Percentiles rank a stretch among this genome's conserved stretches.
These are phyloP conservation scores for Linum lewisii DNA, from an alignment of 345 rosid species.

Conservation along the genomic window DNA sequence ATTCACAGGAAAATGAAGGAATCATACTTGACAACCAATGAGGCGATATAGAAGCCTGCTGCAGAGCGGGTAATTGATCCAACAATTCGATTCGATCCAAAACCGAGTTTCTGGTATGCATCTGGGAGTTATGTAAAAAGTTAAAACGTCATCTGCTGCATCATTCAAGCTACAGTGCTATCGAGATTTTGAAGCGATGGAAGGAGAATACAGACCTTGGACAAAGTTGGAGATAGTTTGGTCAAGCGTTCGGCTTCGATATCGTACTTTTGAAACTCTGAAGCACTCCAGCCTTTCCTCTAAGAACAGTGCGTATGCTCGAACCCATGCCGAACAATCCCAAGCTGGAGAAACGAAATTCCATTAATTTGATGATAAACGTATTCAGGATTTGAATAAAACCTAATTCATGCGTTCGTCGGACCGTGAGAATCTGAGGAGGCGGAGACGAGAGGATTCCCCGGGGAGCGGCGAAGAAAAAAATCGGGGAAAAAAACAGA, in stretches of 20 bases:
- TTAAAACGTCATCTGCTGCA: too few species aligned
- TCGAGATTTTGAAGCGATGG: too few species aligned
- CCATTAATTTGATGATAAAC: too few species aligned
- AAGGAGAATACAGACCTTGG: slow-evolving; percentile 67
- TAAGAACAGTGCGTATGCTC: slow-evolving; percentile 77
- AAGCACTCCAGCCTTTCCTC: slow-evolving; percentile 93
- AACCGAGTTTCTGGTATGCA: slow-evolving; percentile 59
- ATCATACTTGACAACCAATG: slow-evolving; percentile 60
- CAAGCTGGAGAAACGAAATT: slow-evolving; percentile 73
- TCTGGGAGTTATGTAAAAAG: too few species aligned
- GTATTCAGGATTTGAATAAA: too few species aligned
- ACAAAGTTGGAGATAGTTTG: slow-evolving; percentile 39
- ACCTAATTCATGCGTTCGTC: too few species aligned
- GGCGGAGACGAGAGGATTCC: too few species aligned
- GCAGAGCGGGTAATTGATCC: slow-evolving; percentile 84
- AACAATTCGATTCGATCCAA: slow-evolving; percentile 50
- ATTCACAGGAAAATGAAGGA: not conserved
- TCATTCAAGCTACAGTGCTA: too few species aligned
- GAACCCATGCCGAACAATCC: slow-evolving; percentile 96
- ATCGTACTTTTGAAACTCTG: slow-evolving; percentile 60
- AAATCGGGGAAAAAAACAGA: too few species aligned
- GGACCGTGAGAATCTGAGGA: too few species aligned
- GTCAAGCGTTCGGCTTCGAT: slow-evolving; percentile 76
- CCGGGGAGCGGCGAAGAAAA: too few species aligned
- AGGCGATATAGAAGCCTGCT: slow-evolving; percentile 87